phyloP scores from a whole-genome alignment of 2,329 filamentous ascomycete genomes.

The Cladorrhinum sp. region DNA sequence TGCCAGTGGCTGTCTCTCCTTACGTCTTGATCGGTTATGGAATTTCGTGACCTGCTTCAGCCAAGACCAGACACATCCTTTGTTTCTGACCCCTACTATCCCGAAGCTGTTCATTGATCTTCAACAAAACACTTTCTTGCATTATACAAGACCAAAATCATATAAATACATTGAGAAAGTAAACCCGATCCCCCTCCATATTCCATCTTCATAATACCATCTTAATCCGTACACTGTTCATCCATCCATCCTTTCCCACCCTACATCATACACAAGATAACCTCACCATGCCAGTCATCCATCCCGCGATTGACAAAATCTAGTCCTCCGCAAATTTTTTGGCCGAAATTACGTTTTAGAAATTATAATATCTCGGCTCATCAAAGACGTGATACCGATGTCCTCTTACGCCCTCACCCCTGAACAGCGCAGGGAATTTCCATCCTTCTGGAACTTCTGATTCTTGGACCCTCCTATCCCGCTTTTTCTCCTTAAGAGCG shows the following conservation, averaged over 20 bases:
- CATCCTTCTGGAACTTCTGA: slow-evolving; percentile 70
- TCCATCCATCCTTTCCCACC: neutral
- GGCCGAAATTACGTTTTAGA: slow-evolving; percentile 25
- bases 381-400: slow-evolving; percentile 95
- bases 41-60: no score
- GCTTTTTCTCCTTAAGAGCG: slow-evolving; percentile 47
- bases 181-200: neutral
- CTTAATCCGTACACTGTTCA: no score
- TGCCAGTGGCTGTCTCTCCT: no score
- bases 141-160: neutral
- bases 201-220: no score
- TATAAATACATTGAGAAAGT: neutral
- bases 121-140: neutral
- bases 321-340: neutral
- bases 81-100: no score
- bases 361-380: slow-evolving; percentile 71
- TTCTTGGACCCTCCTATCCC: slow-evolving; percentile 62
- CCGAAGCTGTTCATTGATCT: no score
- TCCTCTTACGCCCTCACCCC: slow-evolving; percentile 79
- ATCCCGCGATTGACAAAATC: no score
- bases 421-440: slow-evolving; percentile 82
- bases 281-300: no score
- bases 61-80: no score
- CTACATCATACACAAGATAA: neutral
- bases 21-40: no score